phyloP scores from a whole-genome alignment of 2,329 filamentous ascomycete species.

The Cercospora sesami region DNA sequence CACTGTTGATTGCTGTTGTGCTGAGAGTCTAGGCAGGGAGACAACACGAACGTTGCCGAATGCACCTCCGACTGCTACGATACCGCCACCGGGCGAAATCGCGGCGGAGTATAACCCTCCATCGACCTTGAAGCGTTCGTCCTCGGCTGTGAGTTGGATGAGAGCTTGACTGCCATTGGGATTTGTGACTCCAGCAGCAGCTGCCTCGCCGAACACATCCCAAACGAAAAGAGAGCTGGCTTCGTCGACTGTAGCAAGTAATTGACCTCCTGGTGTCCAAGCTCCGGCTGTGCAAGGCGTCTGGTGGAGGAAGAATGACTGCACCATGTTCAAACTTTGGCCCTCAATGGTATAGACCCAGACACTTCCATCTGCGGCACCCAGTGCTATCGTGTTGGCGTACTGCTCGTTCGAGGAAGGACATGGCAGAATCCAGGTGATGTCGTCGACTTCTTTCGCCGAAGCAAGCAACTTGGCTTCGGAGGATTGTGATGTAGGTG shows the following conservation, averaged over 20 bases:
- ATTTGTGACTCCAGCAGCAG: conserved; percentile 60
- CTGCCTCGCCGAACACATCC: conserved; percentile 82
- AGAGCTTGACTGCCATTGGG: conserved; percentile 59
- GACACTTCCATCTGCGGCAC: conserved; percentile 85
- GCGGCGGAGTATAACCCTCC: conserved; percentile 88
- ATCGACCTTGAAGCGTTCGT: conserved; percentile 89
- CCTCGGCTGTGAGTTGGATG: conserved; percentile 72
- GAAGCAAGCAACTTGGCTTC: conserved; percentile 66
- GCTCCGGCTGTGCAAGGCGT: conserved; percentile 81
- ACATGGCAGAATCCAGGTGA: conserved; percentile 84
- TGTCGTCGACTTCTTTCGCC: conserved; percentile 86
- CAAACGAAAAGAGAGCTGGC: conserved; percentile 88
- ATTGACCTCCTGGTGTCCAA: conserved; percentile 83
- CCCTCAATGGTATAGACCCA: conserved; percentile 92
- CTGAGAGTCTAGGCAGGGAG: conserved; percentile 68
- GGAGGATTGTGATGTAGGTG: conserved; percentile 28
- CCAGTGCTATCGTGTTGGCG: conserved; percentile 81
- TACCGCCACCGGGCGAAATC: conserved; percentile 73
- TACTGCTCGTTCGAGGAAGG: conserved; percentile 61
- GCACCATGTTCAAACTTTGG: conserved; percentile 74
- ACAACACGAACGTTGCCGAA: conserved; percentile 83
- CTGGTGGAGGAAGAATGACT: conserved; percentile 91
- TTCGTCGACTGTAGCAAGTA: conserved; percentile 86
- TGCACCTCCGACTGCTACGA: conserved; percentile 84
- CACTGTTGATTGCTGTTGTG: conserved; percentile 34